Evolutionary conservation across 129 eudicot genomes (phyloP).

Genomic region (Ambrosia artemisiifolia): DNA sequence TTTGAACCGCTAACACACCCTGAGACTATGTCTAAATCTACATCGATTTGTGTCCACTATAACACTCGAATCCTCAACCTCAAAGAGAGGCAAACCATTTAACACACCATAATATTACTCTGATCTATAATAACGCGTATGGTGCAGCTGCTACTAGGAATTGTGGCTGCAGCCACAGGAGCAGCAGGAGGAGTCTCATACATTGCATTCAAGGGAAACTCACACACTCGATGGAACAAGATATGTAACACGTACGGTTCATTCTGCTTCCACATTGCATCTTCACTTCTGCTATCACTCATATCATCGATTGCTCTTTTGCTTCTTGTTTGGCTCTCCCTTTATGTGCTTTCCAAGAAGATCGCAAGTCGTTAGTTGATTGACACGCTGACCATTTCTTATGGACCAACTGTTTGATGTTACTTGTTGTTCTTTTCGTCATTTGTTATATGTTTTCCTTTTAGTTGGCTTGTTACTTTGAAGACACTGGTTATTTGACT

Average conservation of each 20-base stretch:
- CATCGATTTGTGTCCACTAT: too few relatives aligned
- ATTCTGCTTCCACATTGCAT: conserved; percentile 53
- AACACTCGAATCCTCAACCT: too few relatives aligned
- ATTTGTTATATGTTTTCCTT: conserved; percentile 13
- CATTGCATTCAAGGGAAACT: conserved; percentile 67
- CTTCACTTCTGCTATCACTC: conserved; percentile 41
- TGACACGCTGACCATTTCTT: not conserved
- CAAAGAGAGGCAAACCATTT: too few relatives aligned
- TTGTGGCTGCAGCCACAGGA: conserved; percentile 72
- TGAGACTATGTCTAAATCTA: too few relatives aligned
- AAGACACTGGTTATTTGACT: not conserved
- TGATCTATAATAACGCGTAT: not conserved
- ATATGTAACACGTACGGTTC: conserved; percentile 43
- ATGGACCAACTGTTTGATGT: not conserved
- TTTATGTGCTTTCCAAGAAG: conserved; percentile 49
- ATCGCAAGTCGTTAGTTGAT: conserved; percentile 23
- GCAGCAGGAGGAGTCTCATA: conserved; percentile 70
- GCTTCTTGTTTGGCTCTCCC: conserved; percentile 50
- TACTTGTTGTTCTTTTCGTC: not conserved
- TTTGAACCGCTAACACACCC: not conserved
- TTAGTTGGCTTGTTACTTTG: not conserved
- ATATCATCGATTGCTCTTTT: conserved; percentile 55
- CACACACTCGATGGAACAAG: conserved; percentile 53
- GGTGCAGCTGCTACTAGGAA: conserved; percentile 72
- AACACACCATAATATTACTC: not conserved